Evolutionary conservation across 768 basidiomycete genomes (phyloP), one percentile per base, ranked within the genome.

Genomic region (Suillus decipiens): DNA sequence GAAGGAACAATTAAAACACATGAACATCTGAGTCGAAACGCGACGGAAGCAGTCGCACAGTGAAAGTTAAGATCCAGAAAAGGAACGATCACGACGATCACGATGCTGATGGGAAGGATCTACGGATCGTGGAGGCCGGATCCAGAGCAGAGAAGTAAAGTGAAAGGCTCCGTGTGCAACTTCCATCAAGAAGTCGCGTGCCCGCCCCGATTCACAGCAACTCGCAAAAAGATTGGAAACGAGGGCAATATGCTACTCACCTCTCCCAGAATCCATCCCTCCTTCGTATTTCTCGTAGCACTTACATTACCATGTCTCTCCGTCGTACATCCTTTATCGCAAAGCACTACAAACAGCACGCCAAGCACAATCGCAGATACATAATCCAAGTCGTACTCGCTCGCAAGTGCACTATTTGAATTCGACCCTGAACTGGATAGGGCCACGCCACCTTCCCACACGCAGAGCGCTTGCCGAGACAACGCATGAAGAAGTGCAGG

Each of bases 341-440:
- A 84, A 69, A 86, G 82, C 63, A 86, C 74, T 69, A 83, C 72
- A 67, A 78, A 85, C 74, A 81, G 72, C 34, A 88, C 76, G 60
- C 87, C 85, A 60, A 89, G 75, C 34, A 88, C 73, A 72, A 82
- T 82, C n/a, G 89, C 80, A 48, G 83, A 73, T 24, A 91, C 74
- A 65, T 81, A 84, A 73, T 91, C 86, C 55, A 86, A 68, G 66
- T 85, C 85, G 62, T 83, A 82, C 36, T 77, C 60, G 53, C 70
- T 68, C 19, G 75, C 76, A 56, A 24, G 36, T 39, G 37, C 24
- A 39, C 15, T 56, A 39, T 56, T 56, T 24, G 54, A 55, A 37
- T 36, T 55, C 3, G 54, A 37, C 7, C 34, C 54, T 22, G 36
- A 37, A 5, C n/a, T 9, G 36, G 34, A 55, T 14, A 36, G 14